These are phyloP conservation scores for Rhodotorula sp. DNA, from an alignment of 1,284 basidiomycete genomes.

Conservation along the genomic window DNA sequence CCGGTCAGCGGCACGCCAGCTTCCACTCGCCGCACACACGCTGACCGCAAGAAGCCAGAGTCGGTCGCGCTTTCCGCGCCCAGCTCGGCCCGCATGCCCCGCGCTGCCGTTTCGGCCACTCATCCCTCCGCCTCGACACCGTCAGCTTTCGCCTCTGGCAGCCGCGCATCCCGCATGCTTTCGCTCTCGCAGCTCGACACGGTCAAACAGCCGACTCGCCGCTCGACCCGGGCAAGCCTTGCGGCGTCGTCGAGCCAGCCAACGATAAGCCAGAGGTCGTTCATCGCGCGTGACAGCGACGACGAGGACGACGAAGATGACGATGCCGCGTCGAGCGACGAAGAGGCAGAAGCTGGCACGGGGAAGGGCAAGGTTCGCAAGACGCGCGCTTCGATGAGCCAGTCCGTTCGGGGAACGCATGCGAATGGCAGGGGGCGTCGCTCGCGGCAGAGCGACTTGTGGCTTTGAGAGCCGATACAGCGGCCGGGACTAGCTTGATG, in stretches of 20 bases:
- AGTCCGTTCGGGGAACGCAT: neutral
- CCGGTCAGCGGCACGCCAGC: neutral
- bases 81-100: neutral
- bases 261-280: neutral
- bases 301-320: constrained; percentile 1
- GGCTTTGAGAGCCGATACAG: neutral
- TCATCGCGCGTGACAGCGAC: neutral
- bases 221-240: constrained; percentile 1
- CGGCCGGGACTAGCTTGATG: too few relatives aligned
- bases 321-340: neutral
- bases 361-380: neutral
- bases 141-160: neutral
- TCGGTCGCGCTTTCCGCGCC: neutral
- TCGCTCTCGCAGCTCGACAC: constrained; percentile 13
- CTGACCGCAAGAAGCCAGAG: neutral
- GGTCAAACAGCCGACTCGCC: neutral
- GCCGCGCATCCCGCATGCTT: constrained; percentile 1
- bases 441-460: neutral
- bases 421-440: neutral
- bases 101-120: neutral
- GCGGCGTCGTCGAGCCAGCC: neutral
- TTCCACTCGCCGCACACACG: neutral
- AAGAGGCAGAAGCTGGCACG: neutral
- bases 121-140: neutral
- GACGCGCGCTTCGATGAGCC: neutral